Evolutionary conservation across 2,329 filamentous ascomycete species (phyloP).

Genomic region (Anisogramma anomala): DNA sequence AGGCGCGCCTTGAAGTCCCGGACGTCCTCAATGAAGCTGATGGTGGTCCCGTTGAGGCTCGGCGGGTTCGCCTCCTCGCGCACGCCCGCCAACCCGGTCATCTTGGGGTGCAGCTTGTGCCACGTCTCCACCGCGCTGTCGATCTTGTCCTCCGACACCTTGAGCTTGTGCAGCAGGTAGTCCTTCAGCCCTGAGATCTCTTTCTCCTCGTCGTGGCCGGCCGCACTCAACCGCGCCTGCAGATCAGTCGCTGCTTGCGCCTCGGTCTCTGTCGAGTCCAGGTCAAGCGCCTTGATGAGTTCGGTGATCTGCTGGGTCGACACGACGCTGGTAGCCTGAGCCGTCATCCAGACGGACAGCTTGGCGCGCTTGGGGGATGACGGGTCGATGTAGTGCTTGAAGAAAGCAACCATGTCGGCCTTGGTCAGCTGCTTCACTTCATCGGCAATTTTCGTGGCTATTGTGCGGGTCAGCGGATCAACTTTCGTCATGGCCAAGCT

Average conservation of each 20-base stretch:
- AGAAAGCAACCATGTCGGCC: conserved; percentile 70
- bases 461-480: not conserved
- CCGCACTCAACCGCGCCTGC: conserved; percentile 23
- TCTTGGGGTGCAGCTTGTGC: conserved; percentile 23
- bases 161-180: conserved; percentile 37
- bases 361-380: conserved; percentile 66
- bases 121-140: conserved; percentile 29
- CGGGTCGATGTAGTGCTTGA: conserved; percentile 62
- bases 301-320: conserved; percentile 31
- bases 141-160: conserved; percentile 38
- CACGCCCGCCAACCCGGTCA: conserved; percentile 24
- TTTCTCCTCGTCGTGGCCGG: conserved; percentile 33
- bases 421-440: conserved; percentile 66
- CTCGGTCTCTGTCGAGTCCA: conserved; percentile 24
- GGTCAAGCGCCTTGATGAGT: conserved; percentile 26
- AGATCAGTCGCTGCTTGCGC: conserved; percentile 23
- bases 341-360: conserved; percentile 69
- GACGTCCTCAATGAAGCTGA: conserved; percentile 63
- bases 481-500: not conserved
- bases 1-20: conserved; percentile 69
- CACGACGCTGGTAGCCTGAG: conserved; percentile 48
- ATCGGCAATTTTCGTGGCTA: conserved; percentile 35
- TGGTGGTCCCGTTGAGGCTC: conserved; percentile 37
- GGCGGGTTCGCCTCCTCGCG: conserved; percentile 24
- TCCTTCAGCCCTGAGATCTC: conserved; percentile 39